Base-by-base conservation (phyloP, 805 yeast genomes). In the Saturnispora halmiae region DNA sequence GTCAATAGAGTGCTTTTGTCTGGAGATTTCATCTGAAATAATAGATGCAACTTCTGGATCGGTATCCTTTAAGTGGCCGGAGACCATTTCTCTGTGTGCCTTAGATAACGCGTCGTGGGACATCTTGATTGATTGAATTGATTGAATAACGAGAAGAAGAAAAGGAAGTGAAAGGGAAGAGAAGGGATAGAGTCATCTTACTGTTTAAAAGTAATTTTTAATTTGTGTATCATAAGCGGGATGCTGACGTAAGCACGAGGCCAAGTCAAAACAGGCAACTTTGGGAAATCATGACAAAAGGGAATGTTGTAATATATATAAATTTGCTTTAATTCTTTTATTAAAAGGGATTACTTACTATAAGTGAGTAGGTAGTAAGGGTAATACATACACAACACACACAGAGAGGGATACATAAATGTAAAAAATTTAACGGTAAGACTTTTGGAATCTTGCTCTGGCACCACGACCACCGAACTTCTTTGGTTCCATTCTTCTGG, bases 381-480 rank as follows among this genome's bases (percentile, higher is more conserved):
- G 14, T 11, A 19, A 28, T 11, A 15, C 18, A 33, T n/a, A 28
- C 22, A 34, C 33, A 25, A n/a, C 27, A 38, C 26, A 38, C n/a
- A 38, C 31, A 35, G 21, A 26, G 25, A 34, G 18, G 32, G 24
- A 38, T 38, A 28, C 26, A 32, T 18, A 30, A 19, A 28, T 34
- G 19, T 33, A 20, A 28, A 21, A 4, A 39, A 31, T 33, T 75
- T 90, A 92, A 88, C 98, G 98, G 92, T 92, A 92, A 71, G 98
- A 92, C 74, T 92, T 92, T 82, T 92, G 98, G 96, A 85, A 90
- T 79, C 97, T 90, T 69, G 98, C 92, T 79, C 98, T 92, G 77
- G 98, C 98, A 85, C 98, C 98, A 74, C 94, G 95, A 81, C 98
- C 98, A 80, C 98, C 98, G 79, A 92, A 92, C 81, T 92, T 92